Base-by-base conservation (phyloP, 352 stramenopile genomes). In the Aphanomyces stellatus region DNA sequence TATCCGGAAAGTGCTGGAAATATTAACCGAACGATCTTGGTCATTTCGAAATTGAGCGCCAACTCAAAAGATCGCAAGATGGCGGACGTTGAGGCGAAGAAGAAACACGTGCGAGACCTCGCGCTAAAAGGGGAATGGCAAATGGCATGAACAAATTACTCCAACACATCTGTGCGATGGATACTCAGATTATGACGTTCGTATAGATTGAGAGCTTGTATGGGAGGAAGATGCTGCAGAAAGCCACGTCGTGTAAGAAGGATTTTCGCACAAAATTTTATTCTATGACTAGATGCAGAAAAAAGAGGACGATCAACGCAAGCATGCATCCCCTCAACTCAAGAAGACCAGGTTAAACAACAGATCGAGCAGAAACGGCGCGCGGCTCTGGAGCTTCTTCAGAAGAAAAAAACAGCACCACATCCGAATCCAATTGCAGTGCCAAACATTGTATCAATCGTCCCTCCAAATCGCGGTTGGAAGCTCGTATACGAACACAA, bases 191-290 rank as follows among this genome's bases (percentile, higher is more conserved):
- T 22, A 48, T 24, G 4, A 48, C 37, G 11, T 57, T 24, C 22
- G 43, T 8, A 46, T 28, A 94, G 82, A 90, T 92, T 69, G 73
- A 78, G 62, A 68, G 59, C 34, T 42, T 75, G 5, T 92, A 90
- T 56, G 82, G 83, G 17, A 73, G 86, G 24, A 91, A 89, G 62
- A 90, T 92, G 66, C 53, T 89, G 30, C 56, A 27, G 10, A 88
- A 88, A 56, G 81, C 83, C 1, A 90, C 80, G 71, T 70, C 62
- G 6, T 94, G 85, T 92, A n/a, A n/a, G n/a, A n/a, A n/a, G n/a
- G n/a, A n/a, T n/a, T n/a, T n/a, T n/a, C n/a, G n/a, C n/a, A n/a
- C n/a, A n/a, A n/a, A n/a, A n/a, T n/a, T n/a, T n/a, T n/a, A n/a
- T n/a, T n/a, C n/a, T n/a, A n/a, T n/a, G n/a, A n/a, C n/a, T n/a